A percentile compares a stretch with the other conserved stretches of the same genome.
Evolutionary conservation across 345 rosid species (phyloP).

Genomic region (Psidium friedrichsthalianum): DNA sequence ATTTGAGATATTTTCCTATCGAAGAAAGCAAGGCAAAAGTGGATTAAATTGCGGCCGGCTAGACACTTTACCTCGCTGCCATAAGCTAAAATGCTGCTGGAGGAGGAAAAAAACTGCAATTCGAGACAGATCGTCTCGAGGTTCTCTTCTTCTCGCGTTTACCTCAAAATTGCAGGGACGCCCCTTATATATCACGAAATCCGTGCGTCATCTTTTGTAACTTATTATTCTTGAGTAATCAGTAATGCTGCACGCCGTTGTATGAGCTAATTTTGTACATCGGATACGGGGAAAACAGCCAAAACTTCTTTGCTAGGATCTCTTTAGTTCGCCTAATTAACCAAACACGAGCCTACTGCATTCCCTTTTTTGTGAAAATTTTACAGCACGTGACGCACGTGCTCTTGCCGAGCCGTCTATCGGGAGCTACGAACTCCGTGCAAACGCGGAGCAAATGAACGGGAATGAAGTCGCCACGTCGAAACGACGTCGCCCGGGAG

Average conservation of each 20-base stretch:
- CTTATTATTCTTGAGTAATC: neutral
- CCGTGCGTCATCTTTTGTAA: neutral
- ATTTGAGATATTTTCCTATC: no score
- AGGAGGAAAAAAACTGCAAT: neutral
- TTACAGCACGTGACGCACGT: neutral
- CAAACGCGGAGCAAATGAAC: neutral
- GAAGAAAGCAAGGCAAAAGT: no score
- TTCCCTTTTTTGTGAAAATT: no score
- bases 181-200: accelerated
- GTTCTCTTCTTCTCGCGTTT: neutral
- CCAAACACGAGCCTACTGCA: neutral
- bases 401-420: neutral
- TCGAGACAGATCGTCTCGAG: accelerated
- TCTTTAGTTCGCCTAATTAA: neutral
- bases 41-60: accelerated
- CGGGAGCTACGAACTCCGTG: neutral
- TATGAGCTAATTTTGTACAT: no score
- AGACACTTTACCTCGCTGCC: neutral
- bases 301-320: no score
- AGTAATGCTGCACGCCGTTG: no score
- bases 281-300: no score
- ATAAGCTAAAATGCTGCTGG: accelerated
- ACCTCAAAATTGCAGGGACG: neutral
- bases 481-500: neutral
- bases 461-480: neutral